phyloP scores from a whole-genome alignment of 2,329 filamentous ascomycete species.

The Phaeophleospora eucalypticola region DNA sequence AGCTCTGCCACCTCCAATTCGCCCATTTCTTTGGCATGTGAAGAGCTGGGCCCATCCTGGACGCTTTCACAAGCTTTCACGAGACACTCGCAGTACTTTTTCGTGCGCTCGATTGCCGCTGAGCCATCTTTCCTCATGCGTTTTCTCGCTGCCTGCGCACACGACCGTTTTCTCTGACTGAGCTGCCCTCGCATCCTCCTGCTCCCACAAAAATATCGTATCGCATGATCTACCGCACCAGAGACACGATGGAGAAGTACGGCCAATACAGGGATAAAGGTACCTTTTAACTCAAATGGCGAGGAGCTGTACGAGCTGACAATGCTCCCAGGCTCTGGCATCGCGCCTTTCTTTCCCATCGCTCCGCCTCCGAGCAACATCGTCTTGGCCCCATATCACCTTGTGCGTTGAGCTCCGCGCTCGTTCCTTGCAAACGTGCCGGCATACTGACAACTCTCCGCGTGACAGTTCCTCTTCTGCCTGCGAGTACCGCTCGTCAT shows the following conservation, averaged over 20 bases:
- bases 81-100: neutral
- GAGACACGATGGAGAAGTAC: slow-evolving; percentile 78
- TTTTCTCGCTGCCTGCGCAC: neutral
- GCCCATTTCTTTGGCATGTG: neutral
- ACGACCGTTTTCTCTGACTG: neutral
- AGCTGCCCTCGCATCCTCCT: neutral
- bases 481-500: slow-evolving; percentile 78
- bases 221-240: slow-evolving; percentile 25
- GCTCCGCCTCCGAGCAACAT: slow-evolving; percentile 61
- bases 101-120: neutral
- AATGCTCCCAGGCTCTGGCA: slow-evolving; percentile 69
- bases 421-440: neutral
- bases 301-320: slow-evolving; percentile 7
- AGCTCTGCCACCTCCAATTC: neutral
- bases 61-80: neutral
- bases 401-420: slow-evolving; percentile 19
- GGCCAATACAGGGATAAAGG: slow-evolving; percentile 89
- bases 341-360: slow-evolving; percentile 90
- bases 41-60: neutral
- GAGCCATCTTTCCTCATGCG: neutral
- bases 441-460: neutral
- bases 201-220: slow-evolving; percentile 1
- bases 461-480: slow-evolving; percentile 64
- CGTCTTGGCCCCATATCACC: slow-evolving; percentile 49
- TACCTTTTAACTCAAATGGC: slow-evolving; percentile 33